Base-by-base conservation (phyloP, 2,329 filamentous ascomycete genomes). In the Nigrograna mackinnonii region DNA sequence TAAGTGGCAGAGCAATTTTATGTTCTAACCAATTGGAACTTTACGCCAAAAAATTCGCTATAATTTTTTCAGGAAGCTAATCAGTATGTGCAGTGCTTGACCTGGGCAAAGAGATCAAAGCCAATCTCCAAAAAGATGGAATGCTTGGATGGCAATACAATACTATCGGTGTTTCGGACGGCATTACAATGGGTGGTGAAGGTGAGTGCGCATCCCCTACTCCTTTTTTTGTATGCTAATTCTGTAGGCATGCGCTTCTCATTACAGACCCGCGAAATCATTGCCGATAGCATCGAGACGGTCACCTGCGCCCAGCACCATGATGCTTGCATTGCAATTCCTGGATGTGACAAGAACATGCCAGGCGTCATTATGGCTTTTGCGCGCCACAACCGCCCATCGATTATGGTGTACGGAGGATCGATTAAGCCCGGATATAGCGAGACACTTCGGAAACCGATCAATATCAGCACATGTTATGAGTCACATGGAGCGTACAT, bases 301-400 rank as follows among this genome's bases (percentile, higher is more conserved):
- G 88, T 96, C 28, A 96, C 91, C 1, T 92, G 87, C 66, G 92
- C 89, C 4, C 91, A 96, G 66, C 87, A 87, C 56, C 90, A 96
- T 69, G 92, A 96, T 66, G 92, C 91, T 44, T 95, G 91, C 68
- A 91, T 96, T 66, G 85, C 89, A 21, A 92, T 96, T 55, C 91
- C 92, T 0, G 91, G 91, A 9, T 96, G 91, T 67, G 91, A 96
- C 74, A 96, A 96, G 80, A 96, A 96, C 69, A 96, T 96, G 92
- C 91, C 91, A 0, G 91, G 91, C 50, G 86, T 89, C 13, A 78
- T 94, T 50, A 96, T 96, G 85, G 91, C 88, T 0, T 91, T 94
- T 62, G 89, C 89, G 12, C 82, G 92, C 43, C 89, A 95, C 71
- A 96, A 96, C 70, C 82, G 92, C 7, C 92, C 92, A 4, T 94